These are phyloP conservation scores for Stenogyne calaminthoides DNA, from an alignment of 305 asterid species.

Conservation along the genomic window DNA sequence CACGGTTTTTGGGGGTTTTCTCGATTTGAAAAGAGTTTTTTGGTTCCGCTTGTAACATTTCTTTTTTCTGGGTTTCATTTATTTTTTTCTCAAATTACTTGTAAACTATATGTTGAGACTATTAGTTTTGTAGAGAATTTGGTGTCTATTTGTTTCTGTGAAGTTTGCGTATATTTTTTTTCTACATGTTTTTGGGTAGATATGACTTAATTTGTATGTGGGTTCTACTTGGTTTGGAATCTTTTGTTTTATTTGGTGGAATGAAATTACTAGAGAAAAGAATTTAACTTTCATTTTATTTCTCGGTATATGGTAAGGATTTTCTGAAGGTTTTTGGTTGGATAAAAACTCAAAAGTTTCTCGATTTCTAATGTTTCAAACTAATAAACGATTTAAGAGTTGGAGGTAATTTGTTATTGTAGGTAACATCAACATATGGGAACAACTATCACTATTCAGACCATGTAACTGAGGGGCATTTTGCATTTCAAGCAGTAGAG, in stretches of 20 bases:
- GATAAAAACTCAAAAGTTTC: not conserved
- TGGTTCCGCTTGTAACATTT: too few species aligned
- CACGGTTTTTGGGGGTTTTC: too few species aligned
- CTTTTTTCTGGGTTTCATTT: constrained; percentile 11
- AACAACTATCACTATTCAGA: constrained; percentile 78
- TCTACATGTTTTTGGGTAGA: too few species aligned
- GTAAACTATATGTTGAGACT: not conserved
- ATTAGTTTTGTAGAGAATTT: not conserved
- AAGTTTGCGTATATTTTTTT: not conserved
- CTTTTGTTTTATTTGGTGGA: not conserved
- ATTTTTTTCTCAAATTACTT: not conserved
- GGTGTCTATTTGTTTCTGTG: constrained; percentile 6
- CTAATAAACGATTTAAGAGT: not conserved
- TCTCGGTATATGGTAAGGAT: not conserved
- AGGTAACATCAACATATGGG: constrained; percentile 92
- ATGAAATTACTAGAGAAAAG: not conserved
- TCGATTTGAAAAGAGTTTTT: too few species aligned
- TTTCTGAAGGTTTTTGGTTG: constrained; percentile 10
- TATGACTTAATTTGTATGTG: not conserved
- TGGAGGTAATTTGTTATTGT: not conserved
- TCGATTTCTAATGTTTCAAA: not conserved
- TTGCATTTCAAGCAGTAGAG: constrained; percentile 82
- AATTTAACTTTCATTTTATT: not conserved
- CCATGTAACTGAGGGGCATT: constrained; percentile 79
- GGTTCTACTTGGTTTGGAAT: constrained; percentile 3